Evolutionary conservation across 495 filamentous ascomycete species (phyloP), one percentile per base, ranked within the genome.

Genomic region (Symbiotaphrina buchneri): DNA sequence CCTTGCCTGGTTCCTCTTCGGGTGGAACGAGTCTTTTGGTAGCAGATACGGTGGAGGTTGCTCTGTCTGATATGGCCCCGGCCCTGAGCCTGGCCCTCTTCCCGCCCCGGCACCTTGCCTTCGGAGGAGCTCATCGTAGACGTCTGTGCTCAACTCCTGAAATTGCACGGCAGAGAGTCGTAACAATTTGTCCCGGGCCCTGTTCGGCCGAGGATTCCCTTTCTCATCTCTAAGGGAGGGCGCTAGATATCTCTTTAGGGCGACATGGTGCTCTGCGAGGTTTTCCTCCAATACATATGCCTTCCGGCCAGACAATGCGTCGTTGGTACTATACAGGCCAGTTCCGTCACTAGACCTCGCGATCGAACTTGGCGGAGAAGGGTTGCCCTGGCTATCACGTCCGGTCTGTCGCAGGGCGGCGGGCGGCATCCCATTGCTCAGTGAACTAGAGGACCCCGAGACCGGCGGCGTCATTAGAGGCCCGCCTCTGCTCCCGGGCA

Each of bases 141-240:
- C 87, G 49, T 97, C 87, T 14, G 85, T 95, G 45, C 81, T 92
- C 14, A 97, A 59, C 54, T 97, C 87, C 46, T 91, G 78, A 47
- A 97, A 97, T 46, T 97, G 87, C 16, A 84, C 81, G 6, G 73
- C 57, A 1, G 82, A 90, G 21, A 97, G 56, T 28, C 85, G 67
- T 30, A 93, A 63, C 27, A 95, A 58, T 55, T 97, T 97, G 51
- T 94, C 87, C 30, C 81, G 66, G 24, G 87, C 87, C 47, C 76
- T 74, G 51, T 85, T 91, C 17, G 79, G 72, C 40, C 71, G 68
- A 22, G 68, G 65, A 37, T 70, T 73, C 16, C 64, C 61, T 37
- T 74, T 69, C 40, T 85, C 78, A 46, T 87, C 74, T 38, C 65
- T 65, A 23, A 78, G 59, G 2, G 70, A 65, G 11, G 65, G 60